Conservation (phyloP, 176 grass and related monocot species). For the barley (Hordeum vulgare) region DNA sequence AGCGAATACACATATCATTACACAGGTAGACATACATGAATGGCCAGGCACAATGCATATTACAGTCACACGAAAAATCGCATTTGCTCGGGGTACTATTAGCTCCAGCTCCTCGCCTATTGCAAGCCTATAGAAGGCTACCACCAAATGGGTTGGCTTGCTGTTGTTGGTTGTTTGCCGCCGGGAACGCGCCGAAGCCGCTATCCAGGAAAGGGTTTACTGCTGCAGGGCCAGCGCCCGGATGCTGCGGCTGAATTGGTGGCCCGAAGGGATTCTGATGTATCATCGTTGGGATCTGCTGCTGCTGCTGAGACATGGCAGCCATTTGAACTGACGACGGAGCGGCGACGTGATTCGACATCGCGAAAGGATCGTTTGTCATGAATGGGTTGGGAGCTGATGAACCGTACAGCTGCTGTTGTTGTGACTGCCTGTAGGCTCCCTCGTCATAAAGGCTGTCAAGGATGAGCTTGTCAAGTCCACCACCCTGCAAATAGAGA, state of each 20-base stretch:
- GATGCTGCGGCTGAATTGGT: slow-evolving; percentile 41
- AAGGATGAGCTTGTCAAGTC: slow-evolving; percentile 61
- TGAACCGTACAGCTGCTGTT: slow-evolving; percentile 65
- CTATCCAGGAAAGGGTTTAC: slow-evolving; percentile 59
- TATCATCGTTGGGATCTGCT: slow-evolving; percentile 49
- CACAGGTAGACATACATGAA: slow-evolving; percentile 34
- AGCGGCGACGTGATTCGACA: slow-evolving; percentile 66
- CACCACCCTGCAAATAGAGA: slow-evolving; percentile 44
- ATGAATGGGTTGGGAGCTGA: slow-evolving; percentile 77
- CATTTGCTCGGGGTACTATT: slow-evolving; percentile 27
- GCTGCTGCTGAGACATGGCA: slow-evolving; percentile 73
- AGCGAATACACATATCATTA: slow-evolving; percentile 36
- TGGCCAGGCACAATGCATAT: slow-evolving; percentile 36
- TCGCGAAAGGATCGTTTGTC: slow-evolving; percentile 60
- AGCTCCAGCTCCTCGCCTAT: slow-evolving; percentile 26
- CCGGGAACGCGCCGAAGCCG: slow-evolving; percentile 60
- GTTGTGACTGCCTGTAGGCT: slow-evolving; percentile 61
- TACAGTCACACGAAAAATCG: slow-evolving; percentile 68
- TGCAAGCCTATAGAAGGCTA: slow-evolving; percentile 45
- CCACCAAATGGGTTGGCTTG: slow-evolving; percentile 61
- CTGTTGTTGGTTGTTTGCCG: slow-evolving; percentile 39
- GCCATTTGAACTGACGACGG: slow-evolving; percentile 90
- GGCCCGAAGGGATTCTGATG: slow-evolving; percentile 60
- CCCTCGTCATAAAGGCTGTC: slow-evolving; percentile 64
- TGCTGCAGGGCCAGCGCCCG: slow-evolving; percentile 21